Evolutionary conservation across 75 land plant genomes (phyloP).

Genomic region (Pinus tabuliformis): DNA sequence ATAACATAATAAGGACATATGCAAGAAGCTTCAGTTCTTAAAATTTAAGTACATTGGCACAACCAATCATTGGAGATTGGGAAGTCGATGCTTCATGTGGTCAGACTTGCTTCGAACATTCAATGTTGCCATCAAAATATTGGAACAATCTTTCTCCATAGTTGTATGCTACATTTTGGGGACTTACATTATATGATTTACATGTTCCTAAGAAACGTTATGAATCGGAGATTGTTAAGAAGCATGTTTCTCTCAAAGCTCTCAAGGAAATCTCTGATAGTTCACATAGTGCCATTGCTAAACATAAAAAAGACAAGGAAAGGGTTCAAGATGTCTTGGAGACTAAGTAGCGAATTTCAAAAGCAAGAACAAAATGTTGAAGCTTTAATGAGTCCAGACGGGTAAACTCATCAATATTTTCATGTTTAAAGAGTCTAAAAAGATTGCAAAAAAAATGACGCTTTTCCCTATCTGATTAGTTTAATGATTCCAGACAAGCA

Average conservation of each 20-base stretch:
- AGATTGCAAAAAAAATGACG: too few relatives aligned
- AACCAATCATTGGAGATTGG: too few relatives aligned
- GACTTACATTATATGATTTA: constrained; percentile 89
- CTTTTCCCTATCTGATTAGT: too few relatives aligned
- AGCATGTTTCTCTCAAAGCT: constrained; percentile 82
- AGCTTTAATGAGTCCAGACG: too few relatives aligned
- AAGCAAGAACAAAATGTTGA: constrained; percentile 94
- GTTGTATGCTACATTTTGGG: constrained; percentile 96
- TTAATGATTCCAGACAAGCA: too few relatives aligned
- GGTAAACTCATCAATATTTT: too few relatives aligned
- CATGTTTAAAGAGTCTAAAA: too few relatives aligned
- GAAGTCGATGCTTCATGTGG: too few relatives aligned
- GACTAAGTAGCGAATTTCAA: constrained; percentile 62
- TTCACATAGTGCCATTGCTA: constrained; percentile 84
- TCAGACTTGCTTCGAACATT: constrained; percentile 65
- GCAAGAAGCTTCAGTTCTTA: too few relatives aligned
- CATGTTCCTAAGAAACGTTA: constrained; percentile 91
- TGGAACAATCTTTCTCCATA: constrained; percentile 98
- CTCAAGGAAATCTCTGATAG: constrained; percentile 94
- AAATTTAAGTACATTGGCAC: too few relatives aligned
- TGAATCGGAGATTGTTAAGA: constrained; percentile 88
- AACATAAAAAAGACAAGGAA: constrained; percentile 98
- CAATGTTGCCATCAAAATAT: constrained; percentile 81
- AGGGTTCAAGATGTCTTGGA: constrained; percentile 89
- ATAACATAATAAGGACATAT: too few relatives aligned